A percentile compares a stretch with the other conserved stretches of the same genome.
These are phyloP conservation scores for Ganoderma leucocontextum DNA, from an alignment of 1,284 basidiomycete genomes.

Conservation along the genomic window DNA sequence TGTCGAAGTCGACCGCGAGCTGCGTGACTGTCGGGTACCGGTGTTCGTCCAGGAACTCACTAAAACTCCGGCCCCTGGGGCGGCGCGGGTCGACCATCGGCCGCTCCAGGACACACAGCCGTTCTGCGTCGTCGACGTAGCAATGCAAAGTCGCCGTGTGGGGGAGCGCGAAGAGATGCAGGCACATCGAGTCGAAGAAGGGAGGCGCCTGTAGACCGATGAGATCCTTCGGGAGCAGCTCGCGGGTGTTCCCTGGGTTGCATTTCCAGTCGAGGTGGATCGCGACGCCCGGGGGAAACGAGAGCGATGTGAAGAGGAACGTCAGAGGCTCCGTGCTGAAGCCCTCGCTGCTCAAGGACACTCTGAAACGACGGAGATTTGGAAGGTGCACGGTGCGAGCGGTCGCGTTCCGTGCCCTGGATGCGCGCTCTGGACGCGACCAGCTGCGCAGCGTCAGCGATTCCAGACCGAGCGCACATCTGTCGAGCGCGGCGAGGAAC, in stretches of 20 bases:
- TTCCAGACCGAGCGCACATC: background rate
- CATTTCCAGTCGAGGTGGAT: background rate
- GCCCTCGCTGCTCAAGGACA: background rate
- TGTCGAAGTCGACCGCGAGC: background rate
- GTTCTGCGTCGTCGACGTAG: background rate
- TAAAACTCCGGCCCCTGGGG: background rate
- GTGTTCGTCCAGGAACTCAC: background rate
- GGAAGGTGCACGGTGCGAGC: background rate
- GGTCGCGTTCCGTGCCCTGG: background rate
- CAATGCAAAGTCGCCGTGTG: background rate
- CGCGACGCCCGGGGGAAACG: background rate
- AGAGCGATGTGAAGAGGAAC: background rate
- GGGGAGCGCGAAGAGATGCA: background rate
- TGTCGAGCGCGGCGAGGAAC: background rate
- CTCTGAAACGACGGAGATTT: background rate
- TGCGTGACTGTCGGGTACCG: background rate
- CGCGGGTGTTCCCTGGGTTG: background rate
- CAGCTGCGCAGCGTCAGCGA: background rate
- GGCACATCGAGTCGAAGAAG: background rate
- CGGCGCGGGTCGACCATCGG: background rate
- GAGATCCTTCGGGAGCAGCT: background rate
- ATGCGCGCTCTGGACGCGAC: background rate
- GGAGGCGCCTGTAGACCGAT: background rate
- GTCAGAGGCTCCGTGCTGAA: background rate
- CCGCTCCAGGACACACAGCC: background rate